These are phyloP conservation scores for Xylariaceae sp. DNA, from an alignment of 2,329 filamentous ascomycete genomes.

Conservation along the genomic window DNA sequence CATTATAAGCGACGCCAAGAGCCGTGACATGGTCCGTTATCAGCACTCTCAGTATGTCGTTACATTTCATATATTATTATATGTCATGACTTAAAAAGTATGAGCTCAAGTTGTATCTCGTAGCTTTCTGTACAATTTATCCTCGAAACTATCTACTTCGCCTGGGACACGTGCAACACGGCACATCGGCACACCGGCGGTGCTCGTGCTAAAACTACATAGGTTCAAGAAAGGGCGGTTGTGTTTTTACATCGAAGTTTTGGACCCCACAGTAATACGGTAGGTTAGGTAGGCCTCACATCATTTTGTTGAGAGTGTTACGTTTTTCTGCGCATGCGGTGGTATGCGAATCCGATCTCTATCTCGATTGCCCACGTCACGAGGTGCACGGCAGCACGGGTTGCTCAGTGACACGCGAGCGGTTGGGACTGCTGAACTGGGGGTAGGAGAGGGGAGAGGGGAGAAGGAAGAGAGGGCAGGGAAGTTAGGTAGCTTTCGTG, in stretches of 20 bases:
- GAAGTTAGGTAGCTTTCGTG: background rate
- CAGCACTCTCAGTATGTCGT: background rate
- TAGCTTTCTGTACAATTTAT: background rate
- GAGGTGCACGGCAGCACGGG: conserved; percentile 10
- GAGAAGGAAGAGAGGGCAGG: background rate
- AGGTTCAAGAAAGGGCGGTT: no score
- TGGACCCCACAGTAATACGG: no score
- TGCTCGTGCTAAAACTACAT: background rate
- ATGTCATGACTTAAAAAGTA: background rate
- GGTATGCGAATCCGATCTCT: background rate
- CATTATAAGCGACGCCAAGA: background rate
- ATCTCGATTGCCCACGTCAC: conserved; percentile 5
- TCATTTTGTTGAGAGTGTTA: no score
- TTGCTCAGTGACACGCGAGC: background rate
- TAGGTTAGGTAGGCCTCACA: no score
- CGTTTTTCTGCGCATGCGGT: background rate
- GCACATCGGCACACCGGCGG: background rate
- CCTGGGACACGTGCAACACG: no score
- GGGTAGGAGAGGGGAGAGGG: background rate
- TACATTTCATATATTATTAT: background rate
- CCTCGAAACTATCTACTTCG: background rate
- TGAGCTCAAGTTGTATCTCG: background rate
- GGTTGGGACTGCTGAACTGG: background rate
- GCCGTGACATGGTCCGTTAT: background rate
- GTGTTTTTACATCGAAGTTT: no score